Evolutionary conservation across 2,329 filamentous ascomycete species (phyloP), one percentile per base, ranked within the genome.

Genomic region (Tympanopsis confertula): DNA sequence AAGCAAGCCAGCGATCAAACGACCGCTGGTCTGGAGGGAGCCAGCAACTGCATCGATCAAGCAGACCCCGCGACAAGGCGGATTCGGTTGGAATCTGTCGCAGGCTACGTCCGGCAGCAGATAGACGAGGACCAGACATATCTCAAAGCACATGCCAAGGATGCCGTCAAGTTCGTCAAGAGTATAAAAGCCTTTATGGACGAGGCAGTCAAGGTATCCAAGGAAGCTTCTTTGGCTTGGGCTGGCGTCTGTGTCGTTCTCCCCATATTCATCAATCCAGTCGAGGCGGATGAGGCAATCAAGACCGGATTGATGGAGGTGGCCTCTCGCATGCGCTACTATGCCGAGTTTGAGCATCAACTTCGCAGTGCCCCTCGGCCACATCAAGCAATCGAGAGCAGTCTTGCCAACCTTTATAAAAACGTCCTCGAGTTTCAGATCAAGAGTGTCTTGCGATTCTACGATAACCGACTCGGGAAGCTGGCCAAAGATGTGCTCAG

Each of bases 201-300:
- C 5, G 40, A 50, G 5, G 55, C 50, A n/a, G 47, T 53, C 35
- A 51, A 51, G 38, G 48, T 35, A 10, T 52, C 50, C 2, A 53
- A 54, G 2, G 45, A 53, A 35, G 56, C 52, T 14, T 56, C 54
- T 4, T 37, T 56, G 5, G 50, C 41, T 2, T 55, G 51, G 53
- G 50, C 50, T 3, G 62, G 60, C 44, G 53, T 62, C 43, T 57
- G 48, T 43, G 36, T 59, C 14, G 35, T 60, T 30, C 49, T 62
- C 2, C 56, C 57, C 0, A 45, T 61, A 3, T 47, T 62, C 29
- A 55, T 46, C 5, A 56, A 54, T 33, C 52, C 50, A 4, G 39
- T 14, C 5, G 43, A 44, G 1, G 54, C 47, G 7, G 43, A 52
- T 0, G 47, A 49, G 30, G 56, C 52, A 10, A 57, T 56, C 36